Evolutionary conservation across 331 rosid species (phyloP).

Genomic region (Saraca asoca): DNA sequence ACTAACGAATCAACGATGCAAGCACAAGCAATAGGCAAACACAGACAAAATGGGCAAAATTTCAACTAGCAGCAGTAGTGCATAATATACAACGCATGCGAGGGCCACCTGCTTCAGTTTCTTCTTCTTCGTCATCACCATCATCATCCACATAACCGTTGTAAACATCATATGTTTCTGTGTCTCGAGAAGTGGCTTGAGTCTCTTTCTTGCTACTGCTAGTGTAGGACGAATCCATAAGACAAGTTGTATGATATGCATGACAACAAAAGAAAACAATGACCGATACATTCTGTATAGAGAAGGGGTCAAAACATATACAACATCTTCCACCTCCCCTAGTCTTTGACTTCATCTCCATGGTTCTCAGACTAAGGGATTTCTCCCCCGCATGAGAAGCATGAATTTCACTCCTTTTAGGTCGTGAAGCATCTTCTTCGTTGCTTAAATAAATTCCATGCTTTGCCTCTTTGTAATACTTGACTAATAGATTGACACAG

Average conservation of each 20-base stretch:
- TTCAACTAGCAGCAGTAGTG: slow-evolving; percentile 83
- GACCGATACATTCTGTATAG: slow-evolving; percentile 75
- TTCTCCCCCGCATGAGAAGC: slow-evolving; percentile 52
- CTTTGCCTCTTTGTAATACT: slow-evolving; percentile 86
- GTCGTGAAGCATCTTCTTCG: slow-evolving; percentile 72
- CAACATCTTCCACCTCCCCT: slow-evolving; percentile 97
- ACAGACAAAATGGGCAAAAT: slow-evolving; percentile 18
- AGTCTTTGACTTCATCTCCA: slow-evolving; percentile 75
- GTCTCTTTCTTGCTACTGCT: slow-evolving; percentile 40
- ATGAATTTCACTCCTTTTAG: slow-evolving; percentile 52
- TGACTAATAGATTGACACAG: slow-evolving; percentile 77
- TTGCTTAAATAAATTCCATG: slow-evolving; percentile 79
- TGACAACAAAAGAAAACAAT: slow-evolving; percentile 94
- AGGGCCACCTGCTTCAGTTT: slow-evolving; percentile 46
- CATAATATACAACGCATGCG: slow-evolving; percentile 94
- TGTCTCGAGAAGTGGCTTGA: slow-evolving; percentile 42
- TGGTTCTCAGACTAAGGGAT: slow-evolving; percentile 43
- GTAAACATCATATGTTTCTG: slow-evolving; percentile 43
- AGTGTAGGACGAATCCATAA: slow-evolving; percentile 72
- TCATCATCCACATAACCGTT: slow-evolving; percentile 56
- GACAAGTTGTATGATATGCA: slow-evolving; percentile 84
- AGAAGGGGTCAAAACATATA: slow-evolving; percentile 92
- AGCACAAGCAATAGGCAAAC: slow-evolving; percentile 25
- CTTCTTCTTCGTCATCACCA: slow-evolving; percentile 42
- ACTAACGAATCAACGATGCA: slow-evolving; percentile 35